Percentiles rank a stretch among this genome's conserved stretches.
These are phyloP conservation scores for Phytophthora podocarpi DNA, from an alignment of 352 stramenopile species.

Conservation along the genomic window DNA sequence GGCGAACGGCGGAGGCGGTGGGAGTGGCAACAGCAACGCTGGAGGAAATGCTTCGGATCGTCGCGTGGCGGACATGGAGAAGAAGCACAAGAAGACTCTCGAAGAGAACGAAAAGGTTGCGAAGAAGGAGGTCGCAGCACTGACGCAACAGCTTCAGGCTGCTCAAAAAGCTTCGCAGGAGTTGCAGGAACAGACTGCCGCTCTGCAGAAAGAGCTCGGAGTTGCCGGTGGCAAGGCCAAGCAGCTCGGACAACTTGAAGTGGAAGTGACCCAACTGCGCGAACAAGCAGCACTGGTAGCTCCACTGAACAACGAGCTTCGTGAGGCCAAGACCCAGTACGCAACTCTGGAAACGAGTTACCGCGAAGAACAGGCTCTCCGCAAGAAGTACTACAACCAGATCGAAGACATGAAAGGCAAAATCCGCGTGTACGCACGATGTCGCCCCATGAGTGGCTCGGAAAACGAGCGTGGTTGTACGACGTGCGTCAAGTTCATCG, in stretches of 20 bases:
- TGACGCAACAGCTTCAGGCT: conserved; percentile 56
- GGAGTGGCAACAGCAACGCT: conserved; percentile 21
- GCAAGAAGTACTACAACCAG: conserved; percentile 96
- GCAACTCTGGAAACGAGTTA: conserved; percentile 77
- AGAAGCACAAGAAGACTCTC: conserved; percentile 76
- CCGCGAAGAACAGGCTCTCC: conserved; percentile 87
- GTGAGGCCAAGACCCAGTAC: conserved; percentile 34
- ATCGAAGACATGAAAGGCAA: conserved; percentile 97
- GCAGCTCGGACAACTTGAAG: conserved; percentile 64
- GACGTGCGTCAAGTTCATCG: conserved; percentile 67
- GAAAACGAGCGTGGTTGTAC: conserved; percentile 83
- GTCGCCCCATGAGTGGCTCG: conserved; percentile 89
- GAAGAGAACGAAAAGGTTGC: conserved; percentile 69
- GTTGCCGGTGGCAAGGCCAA: conserved; percentile 51
- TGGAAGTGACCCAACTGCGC: conserved; percentile 58
- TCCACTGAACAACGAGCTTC: conserved; percentile 55
- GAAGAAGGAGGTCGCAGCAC: conserved; percentile 49
- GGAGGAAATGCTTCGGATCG: conserved; percentile 48
- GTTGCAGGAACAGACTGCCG: conserved; percentile 56
- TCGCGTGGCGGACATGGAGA: conserved; percentile 73
- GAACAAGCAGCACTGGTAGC: conserved; percentile 56
- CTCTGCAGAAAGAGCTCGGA: conserved; percentile 54
- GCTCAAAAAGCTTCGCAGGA: conserved; percentile 48
- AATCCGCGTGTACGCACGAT: conserved; percentile 93
- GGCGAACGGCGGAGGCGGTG: conserved; percentile 13